Conservation (phyloP, 257 asterid species). For the Plectranthus barbatus region DNA sequence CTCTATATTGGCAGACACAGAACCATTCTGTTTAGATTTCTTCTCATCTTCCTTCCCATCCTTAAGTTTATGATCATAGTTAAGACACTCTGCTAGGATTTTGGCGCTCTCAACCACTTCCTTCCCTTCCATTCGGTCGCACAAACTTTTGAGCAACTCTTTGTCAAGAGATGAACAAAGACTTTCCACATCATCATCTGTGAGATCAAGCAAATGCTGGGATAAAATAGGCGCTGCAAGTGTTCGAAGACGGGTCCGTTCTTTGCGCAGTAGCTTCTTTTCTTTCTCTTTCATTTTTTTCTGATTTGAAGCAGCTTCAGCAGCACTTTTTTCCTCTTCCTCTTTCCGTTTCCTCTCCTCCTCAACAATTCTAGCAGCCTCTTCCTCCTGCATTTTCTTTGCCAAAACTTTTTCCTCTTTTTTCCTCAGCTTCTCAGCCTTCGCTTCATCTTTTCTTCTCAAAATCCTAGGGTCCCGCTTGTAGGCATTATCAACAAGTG, state of each 20-base stretch:
- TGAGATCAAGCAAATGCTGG: constrained; percentile 38
- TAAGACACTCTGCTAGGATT: constrained; percentile 41
- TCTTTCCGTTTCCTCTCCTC: constrained; percentile 71
- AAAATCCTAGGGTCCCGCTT: constrained; percentile 79
- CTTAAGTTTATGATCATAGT: constrained; percentile 27
- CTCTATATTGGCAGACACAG: constrained; percentile 27
- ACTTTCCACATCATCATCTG: constrained; percentile 58
- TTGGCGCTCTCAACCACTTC: constrained; percentile 48
- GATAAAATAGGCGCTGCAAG: constrained; percentile 52
- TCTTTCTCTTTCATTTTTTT: constrained; percentile 75
- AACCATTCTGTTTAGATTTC: constrained; percentile 49
- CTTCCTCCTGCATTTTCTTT: constrained; percentile 83
- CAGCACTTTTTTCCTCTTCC: constrained; percentile 72
- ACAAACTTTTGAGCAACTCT: constrained; percentile 56
- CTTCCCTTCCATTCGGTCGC: constrained; percentile 57
- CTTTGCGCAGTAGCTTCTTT: constrained; percentile 81
- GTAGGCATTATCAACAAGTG: constrained; percentile 90
- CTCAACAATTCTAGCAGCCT: constrained; percentile 58
- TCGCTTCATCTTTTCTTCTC: constrained; percentile 71
- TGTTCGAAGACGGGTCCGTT: constrained; percentile 72
- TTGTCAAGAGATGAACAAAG: constrained; percentile 64
- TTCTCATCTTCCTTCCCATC: constrained; percentile 38
- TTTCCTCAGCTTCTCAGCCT: constrained; percentile 83
- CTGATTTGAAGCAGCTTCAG: constrained; percentile 77
- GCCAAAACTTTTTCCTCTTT: constrained; percentile 82